Evolutionary conservation across 2,329 filamentous ascomycete genomes (phyloP), one percentile per base, ranked within the genome.

Genomic region (Penicillium sp.): DNA sequence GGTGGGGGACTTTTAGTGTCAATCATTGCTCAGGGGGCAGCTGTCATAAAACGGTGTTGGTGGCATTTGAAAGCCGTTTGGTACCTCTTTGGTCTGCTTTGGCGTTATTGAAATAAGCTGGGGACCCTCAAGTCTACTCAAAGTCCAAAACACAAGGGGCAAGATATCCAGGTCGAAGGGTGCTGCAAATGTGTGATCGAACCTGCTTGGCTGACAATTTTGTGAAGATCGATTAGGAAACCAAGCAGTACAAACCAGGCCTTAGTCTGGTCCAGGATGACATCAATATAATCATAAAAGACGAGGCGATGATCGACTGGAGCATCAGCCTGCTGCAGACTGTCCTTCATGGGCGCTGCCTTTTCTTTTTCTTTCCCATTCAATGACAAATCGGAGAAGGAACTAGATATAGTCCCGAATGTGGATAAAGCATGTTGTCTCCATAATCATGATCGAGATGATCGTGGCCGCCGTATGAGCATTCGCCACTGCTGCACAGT

Each of bases 371-470:
- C 26, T 5, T 21, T 31, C 41, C 17, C 29, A 4, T 56, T 30
- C 15, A 7, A 49, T 57, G 60, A 58, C 60, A 61, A 61, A 58
- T 58, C 51, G 19, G 23, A n/a, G 50, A 35, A 44, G 38, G 52
- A 56, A 56, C 35, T 51, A 26, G 26, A 26, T 26, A 46, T 30
- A 46, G 30, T 23, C 50, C 58, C 52, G 47, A 30, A 61, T 51
- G 47, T 35, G 53, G 58, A 56, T 50, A 61, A 50, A 46, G 38
- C 7, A 15, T 26, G 45, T 45, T 9, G 23, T 30, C 26, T 38
- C 44, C 11, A 23, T 35, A 17, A 23, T 23, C 44, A 47, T 23
- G 26, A 53, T 23, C 45, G 3, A 60, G 51, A 38, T 9, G 21
- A 30, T 49, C 30, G 9, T 17, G 30, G 30, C 23, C 44, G 23